phyloP scores from a whole-genome alignment of 2,329 filamentous ascomycete species.

The Chaetoscypha palmicola region DNA sequence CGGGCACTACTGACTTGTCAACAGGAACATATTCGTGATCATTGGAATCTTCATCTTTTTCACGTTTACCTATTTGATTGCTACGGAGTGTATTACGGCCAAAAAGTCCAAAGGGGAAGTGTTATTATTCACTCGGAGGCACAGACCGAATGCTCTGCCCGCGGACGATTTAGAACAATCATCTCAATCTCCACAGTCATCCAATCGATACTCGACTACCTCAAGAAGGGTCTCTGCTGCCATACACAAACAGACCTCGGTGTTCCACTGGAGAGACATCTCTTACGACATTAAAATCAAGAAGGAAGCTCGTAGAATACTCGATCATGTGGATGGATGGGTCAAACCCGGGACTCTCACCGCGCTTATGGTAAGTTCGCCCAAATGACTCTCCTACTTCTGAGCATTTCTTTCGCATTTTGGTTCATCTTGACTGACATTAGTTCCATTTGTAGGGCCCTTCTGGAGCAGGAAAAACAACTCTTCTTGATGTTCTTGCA shows the following conservation, averaged over 20 bases:
- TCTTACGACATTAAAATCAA: conserved; percentile 72
- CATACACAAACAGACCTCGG: conserved; percentile 21
- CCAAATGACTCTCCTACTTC: neutral
- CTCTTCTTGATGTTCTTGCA: conserved; percentile 75
- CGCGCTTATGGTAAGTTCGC: conserved; percentile 46
- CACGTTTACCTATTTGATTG: conserved; percentile 51
- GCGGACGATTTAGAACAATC: conserved; percentile 4
- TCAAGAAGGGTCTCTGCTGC: conserved; percentile 2
- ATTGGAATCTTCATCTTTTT: conserved; percentile 56
- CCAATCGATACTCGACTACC: neutral
- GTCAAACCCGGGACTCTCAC: conserved; percentile 63
- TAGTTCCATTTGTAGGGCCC: conserved; percentile 5
- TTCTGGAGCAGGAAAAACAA: conserved; percentile 80
- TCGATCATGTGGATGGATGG: conserved; percentile 62
- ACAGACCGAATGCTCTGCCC: neutral
- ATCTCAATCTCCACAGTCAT: neutral
- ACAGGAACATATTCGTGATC: conserved; percentile 58
- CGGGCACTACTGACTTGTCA: neutral
- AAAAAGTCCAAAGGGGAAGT: conserved; percentile 62
- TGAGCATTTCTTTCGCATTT: neutral
- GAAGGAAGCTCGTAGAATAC: conserved; percentile 48
- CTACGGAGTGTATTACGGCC: conserved; percentile 48
- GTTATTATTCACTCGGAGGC: conserved; percentile 60
- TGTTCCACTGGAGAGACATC: conserved; percentile 31
- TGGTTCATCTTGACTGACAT: neutral